These are phyloP conservation scores for Prunus persica DNA, from an alignment of 306 rosid species.

Conservation along the genomic window Prunus_persica_NCBIv2 NC_034013.1:5350501-5351000, in stretches of 20 bases:
- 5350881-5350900: slow-evolving; percentile 66
- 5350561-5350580: slow-evolving; percentile 89
- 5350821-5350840: neutral
- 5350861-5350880: slow-evolving; percentile 68
- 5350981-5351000: slow-evolving; percentile 63
- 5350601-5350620: slow-evolving; percentile 29
- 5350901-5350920: slow-evolving; percentile 60
- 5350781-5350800: neutral
- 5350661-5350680: slow-evolving; percentile 48
- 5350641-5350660: slow-evolving; percentile 34
- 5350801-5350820: neutral
- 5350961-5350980: slow-evolving; percentile 66
- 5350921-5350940: slow-evolving; percentile 58
- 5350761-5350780: slow-evolving; percentile 15
- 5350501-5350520: slow-evolving; percentile 80
- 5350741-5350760: slow-evolving; percentile 70
- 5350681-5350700: slow-evolving; percentile 51
- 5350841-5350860: slow-evolving; percentile 18
- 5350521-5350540: slow-evolving; percentile 46
- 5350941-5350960: slow-evolving; percentile 52
- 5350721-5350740: slow-evolving; percentile 67
- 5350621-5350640: slow-evolving; percentile 19
- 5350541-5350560: slow-evolving; percentile 52
- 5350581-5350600: slow-evolving; percentile 63
- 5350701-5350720: slow-evolving; percentile 68